These are phyloP conservation scores for Colletotrichum cordylinicola DNA, from an alignment of 2,329 filamentous ascomycete species.

Conservation along the genomic window DNA sequence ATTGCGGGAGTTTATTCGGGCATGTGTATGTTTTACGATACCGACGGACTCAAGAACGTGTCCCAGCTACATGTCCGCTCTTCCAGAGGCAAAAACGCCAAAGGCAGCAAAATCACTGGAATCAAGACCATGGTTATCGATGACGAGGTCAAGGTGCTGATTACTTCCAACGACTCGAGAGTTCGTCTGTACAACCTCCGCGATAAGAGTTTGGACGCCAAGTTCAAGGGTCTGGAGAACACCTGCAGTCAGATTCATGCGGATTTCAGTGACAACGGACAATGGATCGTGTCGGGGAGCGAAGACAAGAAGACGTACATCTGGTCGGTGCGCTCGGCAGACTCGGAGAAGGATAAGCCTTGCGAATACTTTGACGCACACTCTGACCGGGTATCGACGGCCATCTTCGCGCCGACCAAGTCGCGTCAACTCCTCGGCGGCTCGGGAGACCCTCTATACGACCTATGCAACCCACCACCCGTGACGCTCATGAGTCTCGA, in stretches of 20 bases:
- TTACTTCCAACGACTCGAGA: slow-evolving; percentile 95
- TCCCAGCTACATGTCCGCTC: slow-evolving; percentile 94
- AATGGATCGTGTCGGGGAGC: slow-evolving; percentile 89
- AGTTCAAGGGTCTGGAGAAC: slow-evolving; percentile 92
- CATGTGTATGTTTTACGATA: slow-evolving; percentile 89
- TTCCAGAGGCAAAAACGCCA: slow-evolving; percentile 89
- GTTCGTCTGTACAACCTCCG: slow-evolving; percentile 88
- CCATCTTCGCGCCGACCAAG: slow-evolving; percentile 80
- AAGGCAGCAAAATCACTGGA: slow-evolving; percentile 96
- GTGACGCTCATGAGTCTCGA: slow-evolving; percentile 80
- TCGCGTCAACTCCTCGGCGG: slow-evolving; percentile 79
- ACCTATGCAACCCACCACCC: slow-evolving; percentile 93
- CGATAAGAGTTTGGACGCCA: slow-evolving; percentile 84
- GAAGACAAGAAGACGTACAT: slow-evolving; percentile 91
- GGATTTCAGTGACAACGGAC: slow-evolving; percentile 84
- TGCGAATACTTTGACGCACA: slow-evolving; percentile 93
- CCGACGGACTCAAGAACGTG: slow-evolving; percentile 83
- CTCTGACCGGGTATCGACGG: slow-evolving; percentile 86
- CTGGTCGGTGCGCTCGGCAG: slow-evolving; percentile 73
- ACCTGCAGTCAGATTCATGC: slow-evolving; percentile 89
- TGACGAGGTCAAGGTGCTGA: slow-evolving; percentile 79
- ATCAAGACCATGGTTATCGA: slow-evolving; percentile 76
- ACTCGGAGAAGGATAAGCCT: slow-evolving; percentile 78
- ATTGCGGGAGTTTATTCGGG: slow-evolving; percentile 90
- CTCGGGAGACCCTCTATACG: slow-evolving; percentile 92